Evolutionary conservation across 2,329 filamentous ascomycete species (phyloP).

Genomic region (Beauveria rudraprayagi): DNA sequence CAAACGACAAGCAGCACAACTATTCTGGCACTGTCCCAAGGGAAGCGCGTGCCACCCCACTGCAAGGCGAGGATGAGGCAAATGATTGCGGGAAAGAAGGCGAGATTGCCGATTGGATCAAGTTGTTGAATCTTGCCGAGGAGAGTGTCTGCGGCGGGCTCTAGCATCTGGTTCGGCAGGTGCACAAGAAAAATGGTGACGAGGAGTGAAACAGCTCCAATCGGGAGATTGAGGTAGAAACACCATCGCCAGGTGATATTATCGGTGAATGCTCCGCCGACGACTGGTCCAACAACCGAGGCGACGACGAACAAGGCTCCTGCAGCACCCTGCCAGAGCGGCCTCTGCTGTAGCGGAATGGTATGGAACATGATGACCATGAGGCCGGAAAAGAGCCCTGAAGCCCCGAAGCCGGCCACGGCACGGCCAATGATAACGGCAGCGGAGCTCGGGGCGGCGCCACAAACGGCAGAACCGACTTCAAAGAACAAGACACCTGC

Average conservation of each 20-base stretch:
- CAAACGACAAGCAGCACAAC: constrained; percentile 26
- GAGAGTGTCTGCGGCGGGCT: neutral
- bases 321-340: constrained; percentile 28
- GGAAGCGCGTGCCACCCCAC: constrained; percentile 30
- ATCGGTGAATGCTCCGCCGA: constrained; percentile 19
- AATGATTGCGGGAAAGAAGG: constrained; percentile 20
- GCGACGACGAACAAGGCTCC: constrained; percentile 32
- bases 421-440: constrained; percentile 15
- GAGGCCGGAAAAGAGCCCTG: constrained; percentile 31
- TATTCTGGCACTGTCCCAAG: constrained; percentile 24
- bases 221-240: constrained; percentile 23
- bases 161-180: neutral
- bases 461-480: constrained; percentile 28
- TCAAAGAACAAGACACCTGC: constrained; percentile 27
- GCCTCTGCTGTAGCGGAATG: constrained; percentile 19
- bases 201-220: constrained; percentile 17
- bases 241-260: constrained; percentile 22
- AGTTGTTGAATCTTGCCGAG: constrained; percentile 14
- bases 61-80: constrained; percentile 38
- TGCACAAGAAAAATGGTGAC: constrained; percentile 20
- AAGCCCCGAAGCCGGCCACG: constrained; percentile 21
- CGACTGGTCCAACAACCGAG: constrained; percentile 15
- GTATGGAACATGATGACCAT: constrained; percentile 21
- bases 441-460: constrained; percentile 11
- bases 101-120: constrained; percentile 16